Evolutionary conservation across 345 rosid genomes (phyloP).

Genomic region (Balakata baccata): DNA sequence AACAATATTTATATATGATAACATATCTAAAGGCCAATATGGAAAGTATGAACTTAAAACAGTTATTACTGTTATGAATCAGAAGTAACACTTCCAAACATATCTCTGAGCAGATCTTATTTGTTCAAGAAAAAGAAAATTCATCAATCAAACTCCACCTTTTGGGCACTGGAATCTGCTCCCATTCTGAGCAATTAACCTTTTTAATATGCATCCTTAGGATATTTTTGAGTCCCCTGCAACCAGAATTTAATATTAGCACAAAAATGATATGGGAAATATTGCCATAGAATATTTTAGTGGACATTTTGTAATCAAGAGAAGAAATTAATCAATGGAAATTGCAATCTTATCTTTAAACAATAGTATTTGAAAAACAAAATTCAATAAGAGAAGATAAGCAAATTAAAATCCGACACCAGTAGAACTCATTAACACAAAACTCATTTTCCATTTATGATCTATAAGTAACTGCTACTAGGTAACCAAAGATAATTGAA

Average conservation of each 20-base stretch:
- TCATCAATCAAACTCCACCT: conserved; percentile 43
- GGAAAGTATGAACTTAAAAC: not conserved
- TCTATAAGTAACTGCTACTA: not conserved
- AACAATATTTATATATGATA: not conserved
- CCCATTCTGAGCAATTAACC: conserved; percentile 87
- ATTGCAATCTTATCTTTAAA: not conserved
- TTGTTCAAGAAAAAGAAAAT: not conserved
- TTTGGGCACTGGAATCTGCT: conserved; percentile 76
- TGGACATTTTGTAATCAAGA: not conserved
- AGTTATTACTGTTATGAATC: not conserved
- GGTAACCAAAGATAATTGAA: not conserved
- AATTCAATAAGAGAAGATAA: not conserved
- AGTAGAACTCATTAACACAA: not conserved
- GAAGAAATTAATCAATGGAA: not conserved
- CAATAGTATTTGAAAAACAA: not conserved
- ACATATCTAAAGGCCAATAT: not conserved
- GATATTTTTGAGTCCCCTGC: conserved; percentile 89
- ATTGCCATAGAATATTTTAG: not conserved
- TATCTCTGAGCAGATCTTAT: not conserved
- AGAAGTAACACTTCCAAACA: not conserved
- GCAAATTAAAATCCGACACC: not conserved
- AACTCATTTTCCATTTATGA: not conserved
- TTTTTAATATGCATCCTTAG: conserved; percentile 71
- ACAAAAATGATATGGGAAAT: not conserved
- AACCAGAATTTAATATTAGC: conserved; percentile 22